Conservation (phyloP, 768 basidiomycete genomes). For the Kwoniella europaea region DNA sequence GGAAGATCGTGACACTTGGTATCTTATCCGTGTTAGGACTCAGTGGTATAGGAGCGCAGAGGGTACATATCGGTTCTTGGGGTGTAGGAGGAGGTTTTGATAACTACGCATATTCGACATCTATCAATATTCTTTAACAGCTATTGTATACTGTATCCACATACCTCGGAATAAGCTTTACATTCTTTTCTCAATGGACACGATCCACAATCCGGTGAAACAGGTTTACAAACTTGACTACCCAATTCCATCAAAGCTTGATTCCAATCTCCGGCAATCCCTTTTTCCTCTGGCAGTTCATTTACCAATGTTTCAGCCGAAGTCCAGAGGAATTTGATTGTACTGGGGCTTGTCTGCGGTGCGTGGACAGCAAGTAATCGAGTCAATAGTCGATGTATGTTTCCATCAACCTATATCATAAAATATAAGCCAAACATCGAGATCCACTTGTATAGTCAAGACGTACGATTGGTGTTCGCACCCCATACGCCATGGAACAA, state of each 20-base stretch:
- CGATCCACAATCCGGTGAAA: constrained; percentile 71
- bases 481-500: constrained; percentile 82
- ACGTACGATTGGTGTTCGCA: constrained; percentile 79
- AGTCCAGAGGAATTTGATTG: constrained; percentile 80
- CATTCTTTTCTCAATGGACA: constrained; percentile 79
- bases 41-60: constrained; percentile 45
- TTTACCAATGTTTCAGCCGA: constrained; percentile 74
- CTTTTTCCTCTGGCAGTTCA: constrained; percentile 59
- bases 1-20: constrained; percentile 71
- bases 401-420: constrained; percentile 77
- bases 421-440: neutral
- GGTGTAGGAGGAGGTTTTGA: constrained; percentile 17
- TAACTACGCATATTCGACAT: neutral
- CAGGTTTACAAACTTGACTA: constrained; percentile 87
- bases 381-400: constrained; percentile 82
- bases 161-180: constrained; percentile 65
- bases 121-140: neutral
- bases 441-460: neutral
- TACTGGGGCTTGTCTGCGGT: constrained; percentile 75
- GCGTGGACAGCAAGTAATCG: constrained; percentile 82
- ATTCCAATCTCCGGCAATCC: constrained; percentile 77
- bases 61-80: constrained; percentile 27
- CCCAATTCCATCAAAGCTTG: constrained; percentile 93
- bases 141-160: neutral
- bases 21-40: constrained; percentile 23